Conservation (phyloP, 129 eudicot genomes). For the Sambucus nigra region DNA sequence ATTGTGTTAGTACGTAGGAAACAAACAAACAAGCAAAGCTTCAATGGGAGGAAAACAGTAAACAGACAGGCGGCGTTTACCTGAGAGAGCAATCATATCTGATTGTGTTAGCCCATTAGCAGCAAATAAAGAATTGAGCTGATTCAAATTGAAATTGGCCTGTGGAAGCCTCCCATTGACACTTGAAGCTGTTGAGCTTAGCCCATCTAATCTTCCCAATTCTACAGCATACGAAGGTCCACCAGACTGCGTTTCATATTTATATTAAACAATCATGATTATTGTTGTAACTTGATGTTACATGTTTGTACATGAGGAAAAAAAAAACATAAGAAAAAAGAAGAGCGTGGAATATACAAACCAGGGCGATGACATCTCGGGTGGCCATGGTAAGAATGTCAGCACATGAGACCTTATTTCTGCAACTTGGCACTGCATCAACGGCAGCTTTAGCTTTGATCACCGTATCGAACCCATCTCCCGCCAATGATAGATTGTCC, state of each 20-base stretch:
- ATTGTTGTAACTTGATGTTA: no score
- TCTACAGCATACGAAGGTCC: conserved; percentile 76
- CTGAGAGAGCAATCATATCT: conserved; percentile 94
- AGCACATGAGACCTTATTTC: conserved; percentile 75
- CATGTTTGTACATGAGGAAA: no score
- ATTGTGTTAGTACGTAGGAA: no score
- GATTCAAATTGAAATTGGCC: conserved; percentile 49
- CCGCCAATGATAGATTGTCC: conserved; percentile 67
- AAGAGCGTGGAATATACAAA: conserved; percentile 10
- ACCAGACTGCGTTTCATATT: conserved; percentile 40
- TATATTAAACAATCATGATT: no score
- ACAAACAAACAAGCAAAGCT: no score
- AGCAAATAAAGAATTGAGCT: conserved; percentile 64
- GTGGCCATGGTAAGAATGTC: conserved; percentile 91
- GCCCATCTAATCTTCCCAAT: conserved; percentile 73
- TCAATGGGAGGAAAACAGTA: no score
- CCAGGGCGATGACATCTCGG: conserved; percentile 62
- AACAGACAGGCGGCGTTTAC: no score
- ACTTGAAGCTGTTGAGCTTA: conserved; percentile 50
- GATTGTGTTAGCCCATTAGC: conserved; percentile 47
- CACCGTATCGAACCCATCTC: conserved; percentile 80
- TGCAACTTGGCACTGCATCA: conserved; percentile 52
- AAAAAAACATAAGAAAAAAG: not conserved
- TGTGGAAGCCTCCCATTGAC: conserved; percentile 72
- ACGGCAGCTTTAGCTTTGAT: conserved; percentile 76